phyloP scores from a whole-genome alignment of 805 yeast species.

The Metschnikowia matae region DNA sequence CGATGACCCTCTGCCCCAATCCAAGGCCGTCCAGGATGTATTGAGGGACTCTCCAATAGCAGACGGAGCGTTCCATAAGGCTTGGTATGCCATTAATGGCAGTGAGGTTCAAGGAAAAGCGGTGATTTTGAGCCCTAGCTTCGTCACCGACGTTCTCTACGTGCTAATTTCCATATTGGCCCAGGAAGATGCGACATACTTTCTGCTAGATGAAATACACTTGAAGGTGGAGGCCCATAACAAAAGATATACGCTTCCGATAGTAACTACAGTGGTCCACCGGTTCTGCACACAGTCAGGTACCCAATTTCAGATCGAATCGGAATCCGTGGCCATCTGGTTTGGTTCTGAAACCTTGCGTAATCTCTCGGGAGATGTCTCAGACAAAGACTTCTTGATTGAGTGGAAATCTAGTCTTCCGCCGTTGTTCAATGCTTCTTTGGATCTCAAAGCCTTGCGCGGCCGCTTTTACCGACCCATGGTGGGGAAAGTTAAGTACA shows the following conservation, averaged over 20 bases:
- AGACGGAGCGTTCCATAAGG: conserved; percentile 43
- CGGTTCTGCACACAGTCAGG: conserved; percentile 24
- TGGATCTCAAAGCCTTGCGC: conserved; percentile 49
- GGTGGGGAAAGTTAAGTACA: conserved; percentile 45
- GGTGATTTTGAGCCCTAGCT: conserved; percentile 24
- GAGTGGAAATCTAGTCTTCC: conserved; percentile 64
- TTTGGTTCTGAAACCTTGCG: conserved; percentile 54
- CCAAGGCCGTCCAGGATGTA: conserved; percentile 29
- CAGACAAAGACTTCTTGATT: conserved; percentile 53
- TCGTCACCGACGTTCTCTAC: conserved; percentile 26
- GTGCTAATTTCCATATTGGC: conserved; percentile 26
- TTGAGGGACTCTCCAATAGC: conserved; percentile 51
- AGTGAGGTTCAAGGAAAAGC: conserved; percentile 46
- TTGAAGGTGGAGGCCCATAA: conserved; percentile 26
- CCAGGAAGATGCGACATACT: conserved; percentile 18
- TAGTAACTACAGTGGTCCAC: conserved; percentile 46
- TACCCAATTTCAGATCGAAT: conserved; percentile 38
- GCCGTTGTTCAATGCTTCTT: conserved; percentile 54
- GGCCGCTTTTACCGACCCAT: conserved; percentile 55
- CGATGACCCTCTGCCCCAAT: conserved; percentile 3
- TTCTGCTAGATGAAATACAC: conserved; percentile 14
- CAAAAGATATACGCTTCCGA: conserved; percentile 27
- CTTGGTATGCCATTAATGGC: conserved; percentile 57
- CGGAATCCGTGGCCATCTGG: conserved; percentile 49
- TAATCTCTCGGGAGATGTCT: conserved; percentile 8